These are phyloP conservation scores for Gossypium schwendimanii DNA, from an alignment of 441 rosid species.

Conservation along the genomic window DNA sequence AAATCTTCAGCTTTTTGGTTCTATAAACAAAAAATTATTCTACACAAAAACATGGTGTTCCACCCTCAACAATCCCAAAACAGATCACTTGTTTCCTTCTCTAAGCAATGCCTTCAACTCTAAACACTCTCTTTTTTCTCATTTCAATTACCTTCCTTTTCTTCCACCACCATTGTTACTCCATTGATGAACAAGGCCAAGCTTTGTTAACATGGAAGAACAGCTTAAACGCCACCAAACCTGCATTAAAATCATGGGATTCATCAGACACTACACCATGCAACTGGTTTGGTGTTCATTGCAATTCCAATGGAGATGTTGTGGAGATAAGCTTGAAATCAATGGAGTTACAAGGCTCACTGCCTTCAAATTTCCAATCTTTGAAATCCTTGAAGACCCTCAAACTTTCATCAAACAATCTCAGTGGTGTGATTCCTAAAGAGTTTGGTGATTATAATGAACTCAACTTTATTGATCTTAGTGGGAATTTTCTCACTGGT, in stretches of 20 bases:
- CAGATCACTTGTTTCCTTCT: slow-evolving; percentile 41
- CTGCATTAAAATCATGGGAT: slow-evolving; percentile 50
- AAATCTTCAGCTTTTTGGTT: slow-evolving; percentile 54
- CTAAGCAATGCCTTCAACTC: slow-evolving; percentile 54
- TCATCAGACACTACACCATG: slow-evolving; percentile 48
- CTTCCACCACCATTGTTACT: slow-evolving; percentile 34
- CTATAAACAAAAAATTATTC: slow-evolving; percentile 39
- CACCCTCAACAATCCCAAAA: slow-evolving; percentile 85
- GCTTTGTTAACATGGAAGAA: slow-evolving; percentile 78
- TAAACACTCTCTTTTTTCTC: slow-evolving; percentile 35
- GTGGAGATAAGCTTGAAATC: slow-evolving; percentile 48
- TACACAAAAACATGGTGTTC: slow-evolving; percentile 58
- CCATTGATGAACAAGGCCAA: slow-evolving; percentile 63
- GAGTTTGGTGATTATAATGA: slow-evolving; percentile 59
- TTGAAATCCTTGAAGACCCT: slow-evolving; percentile 52
- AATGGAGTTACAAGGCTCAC: slow-evolving; percentile 56
- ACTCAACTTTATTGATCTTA: slow-evolving; percentile 52
- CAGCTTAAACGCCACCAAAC: slow-evolving; percentile 44
- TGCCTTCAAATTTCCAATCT: slow-evolving; percentile 54
- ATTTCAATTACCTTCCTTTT: slow-evolving; percentile 33
- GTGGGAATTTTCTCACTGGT: slow-evolving; percentile 69
- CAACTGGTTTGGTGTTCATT: slow-evolving; percentile 71
- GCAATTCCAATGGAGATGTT: slow-evolving; percentile 53
- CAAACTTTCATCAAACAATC: slow-evolving; percentile 54
- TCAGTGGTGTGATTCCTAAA: slow-evolving; percentile 60